These are phyloP conservation scores for Athelia psychrophila DNA, from an alignment of 1,284 basidiomycete genomes.

Conservation along the genomic window DNA sequence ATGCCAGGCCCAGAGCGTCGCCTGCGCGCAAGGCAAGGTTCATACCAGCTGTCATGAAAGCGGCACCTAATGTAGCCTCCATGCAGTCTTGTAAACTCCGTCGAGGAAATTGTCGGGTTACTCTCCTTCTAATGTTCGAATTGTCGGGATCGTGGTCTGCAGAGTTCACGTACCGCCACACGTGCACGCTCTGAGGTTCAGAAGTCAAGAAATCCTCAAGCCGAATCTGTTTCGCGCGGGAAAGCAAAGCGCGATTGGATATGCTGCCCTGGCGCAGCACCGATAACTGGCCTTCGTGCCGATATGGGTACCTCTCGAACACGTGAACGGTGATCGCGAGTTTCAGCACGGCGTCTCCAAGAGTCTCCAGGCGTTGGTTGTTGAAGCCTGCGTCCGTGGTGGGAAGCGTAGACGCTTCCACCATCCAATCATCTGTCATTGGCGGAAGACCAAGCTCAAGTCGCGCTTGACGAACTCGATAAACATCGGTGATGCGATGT, in stretches of 20 bases:
- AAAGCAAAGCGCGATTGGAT: slow-evolving; percentile 66
- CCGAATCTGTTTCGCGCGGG: slow-evolving; percentile 59
- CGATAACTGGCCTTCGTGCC: slow-evolving; percentile 80
- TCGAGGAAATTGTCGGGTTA: slow-evolving; percentile 46
- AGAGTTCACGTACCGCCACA: slow-evolving; percentile 57
- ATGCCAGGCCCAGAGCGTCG: slow-evolving; percentile 59
- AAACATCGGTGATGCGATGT: slow-evolving; percentile 60
- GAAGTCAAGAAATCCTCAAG: slow-evolving; percentile 63
- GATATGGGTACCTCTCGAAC: slow-evolving; percentile 68
- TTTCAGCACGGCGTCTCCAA: slow-evolving; percentile 82
- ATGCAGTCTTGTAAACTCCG: slow-evolving; percentile 82
- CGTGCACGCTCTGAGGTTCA: slow-evolving; percentile 51
- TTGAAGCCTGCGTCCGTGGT: slow-evolving; percentile 58
- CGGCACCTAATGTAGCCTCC: slow-evolving; percentile 78
- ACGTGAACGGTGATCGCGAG: slow-evolving; percentile 72
- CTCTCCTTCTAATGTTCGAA: slow-evolving; percentile 25
- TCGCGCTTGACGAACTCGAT: slow-evolving; percentile 52
- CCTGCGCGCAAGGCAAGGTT: slow-evolving; percentile 65
- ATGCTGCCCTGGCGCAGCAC: slow-evolving; percentile 60
- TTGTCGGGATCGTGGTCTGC: slow-evolving; percentile 31
- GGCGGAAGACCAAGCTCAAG: slow-evolving; percentile 55
- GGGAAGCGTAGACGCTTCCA: slow-evolving; percentile 75
- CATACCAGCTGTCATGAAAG: slow-evolving; percentile 69
- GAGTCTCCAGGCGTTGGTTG: slow-evolving; percentile 82
- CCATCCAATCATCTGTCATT: slow-evolving; percentile 52